These are phyloP conservation scores for sweet orange (Citrus sinensis) DNA, from an alignment of 345 rosid genomes.

Conservation along the genomic window DVS_A1.0 CM039161.1:23991001-23991500, in stretches of 20 bases:
- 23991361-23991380: too few relatives aligned
- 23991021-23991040: conserved; percentile 22
- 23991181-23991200: conserved; percentile 24
- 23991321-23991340: too few relatives aligned
- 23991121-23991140: neutral
- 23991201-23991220: conserved; percentile 30
- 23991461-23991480: neutral
- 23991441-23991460: neutral
- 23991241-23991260: conserved; percentile 15
- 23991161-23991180: neutral
- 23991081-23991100: neutral
- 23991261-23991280: conserved; percentile 1
- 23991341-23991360: too few relatives aligned
- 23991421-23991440: too few relatives aligned
- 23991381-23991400: too few relatives aligned
- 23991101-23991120: conserved; percentile 9
- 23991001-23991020: conserved; percentile 28
- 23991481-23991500: neutral
- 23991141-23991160: neutral
- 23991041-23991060: conserved; percentile 25
- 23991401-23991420: too few relatives aligned
- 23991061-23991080: conserved; percentile 26
- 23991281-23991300: neutral
- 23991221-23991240: conserved; percentile 11
- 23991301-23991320: too few relatives aligned